These are phyloP conservation scores for Mucor velutinosus DNA, from an alignment of 371 early-diverging fungal genomes.

Conservation along the genomic window DNA sequence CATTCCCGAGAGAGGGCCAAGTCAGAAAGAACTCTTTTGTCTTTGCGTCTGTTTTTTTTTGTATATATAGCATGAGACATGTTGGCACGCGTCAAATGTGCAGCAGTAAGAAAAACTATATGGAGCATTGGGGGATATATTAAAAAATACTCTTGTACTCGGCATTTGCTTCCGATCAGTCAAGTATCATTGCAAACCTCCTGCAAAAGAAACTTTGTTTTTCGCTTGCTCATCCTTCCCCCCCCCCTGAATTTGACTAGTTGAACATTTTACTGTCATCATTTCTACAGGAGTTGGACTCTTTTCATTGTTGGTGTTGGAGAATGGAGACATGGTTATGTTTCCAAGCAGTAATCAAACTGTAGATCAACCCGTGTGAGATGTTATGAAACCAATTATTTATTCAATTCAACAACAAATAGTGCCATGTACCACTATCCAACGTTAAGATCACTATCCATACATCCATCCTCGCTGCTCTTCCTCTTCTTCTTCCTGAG, in stretches of 20 bases:
- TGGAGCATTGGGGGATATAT: conserved; percentile 21
- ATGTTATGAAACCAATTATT: conserved; percentile 2
- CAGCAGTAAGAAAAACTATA: conserved; percentile 6
- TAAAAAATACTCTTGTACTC: conserved; percentile 12
- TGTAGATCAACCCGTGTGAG: not conserved
- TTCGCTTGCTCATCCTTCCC: not conserved
- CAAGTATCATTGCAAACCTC: conserved; percentile 4
- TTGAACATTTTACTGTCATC: conserved; percentile 24
- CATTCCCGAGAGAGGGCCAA: conserved; percentile 16
- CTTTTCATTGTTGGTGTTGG: not conserved
- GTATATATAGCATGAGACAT: not conserved
- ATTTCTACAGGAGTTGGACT: not conserved
- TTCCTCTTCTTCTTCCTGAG: conserved; percentile 51
- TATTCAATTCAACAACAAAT: not conserved
- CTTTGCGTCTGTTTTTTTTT: not conserved
- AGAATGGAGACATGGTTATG: not conserved
- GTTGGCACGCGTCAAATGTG: conserved; percentile 27
- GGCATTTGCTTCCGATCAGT: conserved; percentile 18
- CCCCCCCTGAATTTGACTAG: not conserved
- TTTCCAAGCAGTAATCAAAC: not conserved
- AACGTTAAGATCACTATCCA: conserved; percentile 21
- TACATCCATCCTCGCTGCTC: conserved; percentile 52
- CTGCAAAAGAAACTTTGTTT: not conserved
- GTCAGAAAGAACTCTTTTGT: not conserved
- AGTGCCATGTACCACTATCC: not conserved